Evolutionary conservation across 805 yeast species (phyloP), one percentile per base, ranked within the genome.

Genomic region (Wickerhamomyces kurtzmanii): DNA sequence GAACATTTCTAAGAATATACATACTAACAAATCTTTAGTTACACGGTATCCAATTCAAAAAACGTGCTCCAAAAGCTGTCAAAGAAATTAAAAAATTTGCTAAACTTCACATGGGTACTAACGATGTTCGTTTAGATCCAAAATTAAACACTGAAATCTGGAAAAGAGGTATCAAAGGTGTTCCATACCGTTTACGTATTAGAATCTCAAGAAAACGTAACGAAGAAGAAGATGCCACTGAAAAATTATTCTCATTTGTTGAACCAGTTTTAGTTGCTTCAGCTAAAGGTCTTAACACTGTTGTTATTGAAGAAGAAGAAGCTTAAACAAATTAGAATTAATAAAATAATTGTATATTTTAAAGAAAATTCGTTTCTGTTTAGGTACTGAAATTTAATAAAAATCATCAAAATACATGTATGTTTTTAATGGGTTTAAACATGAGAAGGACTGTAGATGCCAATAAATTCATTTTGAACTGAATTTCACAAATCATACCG

Each of bases 101-200:
- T 61, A 75, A 83, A 65, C 77, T 84, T 73, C 96, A 89, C 82
- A 85, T 91, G 91, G 97, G 97, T 65, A 91, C 99, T 57, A 68
- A 81, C 47, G 99, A 91, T 65, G 97, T 91, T 67, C 91, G 98
- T 77, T 71, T 91, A 58, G 97, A 91, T 71, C 97, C 98, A 62
- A 84, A 78, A 70, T 75, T 91, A 68, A 91, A 91, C 83, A 91
- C 87, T 69, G 93, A 80, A 61, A 75, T 91, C 73, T 91, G 98
- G 98, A 81, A 84, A 70, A 87, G 94, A 75, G 98, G 98, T 76
- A 79, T 91, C 72, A 86, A 87, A 77, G 96, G 96, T 75, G 94
- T 85, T 59, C 95, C 94, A 65, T 73, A 71, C 85, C 87, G 96
- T 79, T 64, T 91, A 68, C 87, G 98, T 76, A 76, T 91, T 65